Conservation (phyloP, 169 alveolate genomes). For the Neospora caninum region DNA sequence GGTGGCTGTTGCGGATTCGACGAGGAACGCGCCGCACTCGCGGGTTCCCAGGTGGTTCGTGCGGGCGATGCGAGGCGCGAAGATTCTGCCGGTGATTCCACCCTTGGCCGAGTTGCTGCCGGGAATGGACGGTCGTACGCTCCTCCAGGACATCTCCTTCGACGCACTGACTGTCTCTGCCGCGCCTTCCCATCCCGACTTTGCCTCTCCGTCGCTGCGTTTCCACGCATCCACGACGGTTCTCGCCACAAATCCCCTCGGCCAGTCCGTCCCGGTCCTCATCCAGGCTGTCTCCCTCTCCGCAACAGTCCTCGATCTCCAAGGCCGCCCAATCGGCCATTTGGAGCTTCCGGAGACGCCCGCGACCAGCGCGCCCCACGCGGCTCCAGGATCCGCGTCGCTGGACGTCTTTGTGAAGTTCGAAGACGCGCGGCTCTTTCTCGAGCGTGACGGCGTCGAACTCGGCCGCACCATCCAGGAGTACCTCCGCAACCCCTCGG, state of each 20-base stretch:
- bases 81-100: constrained; percentile 8
- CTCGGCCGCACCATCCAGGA: not conserved
- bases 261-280: not conserved
- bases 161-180: constrained; percentile 15
- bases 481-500: not conserved
- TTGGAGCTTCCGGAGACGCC: not conserved
- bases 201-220: not conserved
- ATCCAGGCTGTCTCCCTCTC: not conserved
- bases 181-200: not conserved
- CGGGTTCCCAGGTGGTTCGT: constrained; percentile 4
- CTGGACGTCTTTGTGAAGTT: not conserved
- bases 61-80: not conserved
- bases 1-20: not conserved
- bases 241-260: not conserved
- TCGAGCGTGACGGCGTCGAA: not conserved
- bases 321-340: not conserved
- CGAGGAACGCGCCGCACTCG: not conserved
- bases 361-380: not conserved
- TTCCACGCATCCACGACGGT: not conserved
- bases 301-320: not conserved
- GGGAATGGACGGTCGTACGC: not conserved
- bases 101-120: constrained; percentile 18
- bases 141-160: constrained; percentile 13
- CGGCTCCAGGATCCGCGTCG: not conserved
- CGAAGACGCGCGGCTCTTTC: not conserved